Conservation (phyloP, 176 grass and related monocot genomes). For the Oryza coarctata region DNA sequence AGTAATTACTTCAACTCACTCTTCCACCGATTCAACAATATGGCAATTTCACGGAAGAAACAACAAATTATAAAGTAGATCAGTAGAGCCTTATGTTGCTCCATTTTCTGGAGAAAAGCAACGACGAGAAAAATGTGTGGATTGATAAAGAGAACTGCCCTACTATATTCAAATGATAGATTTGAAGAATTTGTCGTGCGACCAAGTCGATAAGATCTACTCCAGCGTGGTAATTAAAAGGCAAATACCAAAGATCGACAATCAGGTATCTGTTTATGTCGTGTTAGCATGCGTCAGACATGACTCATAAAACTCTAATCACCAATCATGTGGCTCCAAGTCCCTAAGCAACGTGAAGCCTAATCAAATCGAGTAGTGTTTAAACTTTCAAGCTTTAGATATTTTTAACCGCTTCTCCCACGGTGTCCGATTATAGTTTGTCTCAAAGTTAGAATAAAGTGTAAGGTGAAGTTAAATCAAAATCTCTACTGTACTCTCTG, state of each 20-base stretch:
- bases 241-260: constrained; percentile 4
- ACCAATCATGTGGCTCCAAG: constrained; percentile 30
- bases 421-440: too few relatives aligned
- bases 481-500: too few relatives aligned
- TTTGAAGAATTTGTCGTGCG: neutral
- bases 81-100: neutral
- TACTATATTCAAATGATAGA: neutral
- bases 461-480: too few relatives aligned
- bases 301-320: constrained; percentile 1
- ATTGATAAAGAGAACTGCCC: neutral
- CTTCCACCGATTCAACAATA: constrained; percentile 1
- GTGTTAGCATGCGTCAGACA: neutral
- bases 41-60: constrained; percentile 3
- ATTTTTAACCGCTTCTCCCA: too few relatives aligned
- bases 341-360: constrained; percentile 32
- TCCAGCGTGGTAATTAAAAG: neutral
- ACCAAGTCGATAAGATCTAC: constrained; percentile 5
- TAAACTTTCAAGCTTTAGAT: constrained; percentile 18
- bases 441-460: too few relatives aligned
- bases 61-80: neutral
- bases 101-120: neutral
- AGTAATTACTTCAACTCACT: neutral
- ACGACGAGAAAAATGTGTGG: neutral
- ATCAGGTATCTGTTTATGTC: constrained; percentile 8
- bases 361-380: constrained; percentile 15